Conservation (phyloP, 2,329 filamentous ascomycete genomes). For the Akanthomyces uredinophilus region DNA sequence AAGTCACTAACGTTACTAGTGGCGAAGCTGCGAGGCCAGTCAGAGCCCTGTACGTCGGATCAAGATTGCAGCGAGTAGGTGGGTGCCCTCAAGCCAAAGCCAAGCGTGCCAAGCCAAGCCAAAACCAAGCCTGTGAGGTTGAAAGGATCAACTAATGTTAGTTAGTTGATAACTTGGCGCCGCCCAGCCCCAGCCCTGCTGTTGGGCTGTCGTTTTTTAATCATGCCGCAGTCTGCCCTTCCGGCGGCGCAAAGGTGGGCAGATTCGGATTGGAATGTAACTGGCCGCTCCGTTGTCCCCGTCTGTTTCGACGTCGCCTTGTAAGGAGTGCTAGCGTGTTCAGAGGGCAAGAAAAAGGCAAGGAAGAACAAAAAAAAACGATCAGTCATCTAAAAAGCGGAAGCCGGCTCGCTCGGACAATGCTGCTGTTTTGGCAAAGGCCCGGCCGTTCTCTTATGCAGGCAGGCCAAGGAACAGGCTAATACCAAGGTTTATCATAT, state of each 20-base stretch:
- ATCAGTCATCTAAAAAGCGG: neutral
- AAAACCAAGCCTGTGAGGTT: too few relatives aligned
- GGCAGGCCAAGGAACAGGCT: neutral
- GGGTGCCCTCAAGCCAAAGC: too few relatives aligned
- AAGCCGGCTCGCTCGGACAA: neutral
- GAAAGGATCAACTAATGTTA: neutral
- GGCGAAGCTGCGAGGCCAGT: too few relatives aligned
- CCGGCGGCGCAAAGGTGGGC: neutral
- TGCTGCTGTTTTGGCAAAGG: neutral
- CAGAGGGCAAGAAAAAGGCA: neutral
- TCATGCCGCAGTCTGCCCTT: neutral
- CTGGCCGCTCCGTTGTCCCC: too few relatives aligned
- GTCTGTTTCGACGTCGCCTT: neutral
- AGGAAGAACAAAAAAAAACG: neutral
- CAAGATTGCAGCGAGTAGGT: too few relatives aligned
- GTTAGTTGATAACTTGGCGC: neutral
- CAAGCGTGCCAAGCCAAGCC: too few relatives aligned
- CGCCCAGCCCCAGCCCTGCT: constrained; percentile 1
- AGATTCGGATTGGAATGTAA: neutral
- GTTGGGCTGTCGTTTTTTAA: neutral
- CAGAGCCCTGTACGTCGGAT: too few relatives aligned
- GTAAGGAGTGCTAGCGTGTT: neutral
- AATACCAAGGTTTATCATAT: neutral
- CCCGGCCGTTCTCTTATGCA: neutral
- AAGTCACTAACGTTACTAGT: too few relatives aligned